Conservation (phyloP, 805 yeast species). For the Yarrowia deformans region DNA sequence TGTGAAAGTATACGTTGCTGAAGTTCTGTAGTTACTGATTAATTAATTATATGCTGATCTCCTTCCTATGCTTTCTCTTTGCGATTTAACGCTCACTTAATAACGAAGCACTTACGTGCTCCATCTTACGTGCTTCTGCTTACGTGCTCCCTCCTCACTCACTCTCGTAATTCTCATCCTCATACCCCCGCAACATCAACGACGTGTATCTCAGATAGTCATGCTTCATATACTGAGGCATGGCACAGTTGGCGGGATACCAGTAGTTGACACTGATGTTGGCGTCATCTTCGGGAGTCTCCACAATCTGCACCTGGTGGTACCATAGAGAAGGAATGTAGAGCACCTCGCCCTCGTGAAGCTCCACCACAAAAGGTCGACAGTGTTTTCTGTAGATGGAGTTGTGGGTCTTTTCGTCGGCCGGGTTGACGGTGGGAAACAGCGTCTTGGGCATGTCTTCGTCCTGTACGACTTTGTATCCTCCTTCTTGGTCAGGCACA, state of each 20-base stretch:
- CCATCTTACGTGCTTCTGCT: too few relatives aligned
- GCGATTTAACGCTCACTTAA: too few relatives aligned
- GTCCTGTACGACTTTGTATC: constrained; percentile 42
- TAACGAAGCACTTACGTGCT: too few relatives aligned
- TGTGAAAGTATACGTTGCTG: too few relatives aligned
- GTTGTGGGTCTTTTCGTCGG: constrained; percentile 42
- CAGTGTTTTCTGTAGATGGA: constrained; percentile 39
- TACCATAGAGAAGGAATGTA: constrained; percentile 54
- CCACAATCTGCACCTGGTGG: constrained; percentile 51
- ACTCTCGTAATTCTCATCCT: constrained; percentile 44
- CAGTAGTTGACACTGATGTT: constrained; percentile 49
- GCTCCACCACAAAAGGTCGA: constrained; percentile 46
- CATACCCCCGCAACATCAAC: constrained; percentile 43
- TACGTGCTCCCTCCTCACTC: neutral
- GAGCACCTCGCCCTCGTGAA: constrained; percentile 52
- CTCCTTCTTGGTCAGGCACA: constrained; percentile 41
- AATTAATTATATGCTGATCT: neutral
- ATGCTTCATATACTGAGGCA: constrained; percentile 49
- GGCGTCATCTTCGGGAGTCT: constrained; percentile 33
- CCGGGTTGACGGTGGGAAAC: constrained; percentile 51
- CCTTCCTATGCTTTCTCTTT: neutral
- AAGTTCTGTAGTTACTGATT: neutral
- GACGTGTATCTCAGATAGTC: constrained; percentile 46
- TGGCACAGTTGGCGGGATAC: constrained; percentile 47
- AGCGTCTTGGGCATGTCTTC: constrained; percentile 42